Evolutionary conservation across 2,329 filamentous ascomycete genomes (phyloP).

Genomic region (Kalaharituber pfeilii): DNA sequence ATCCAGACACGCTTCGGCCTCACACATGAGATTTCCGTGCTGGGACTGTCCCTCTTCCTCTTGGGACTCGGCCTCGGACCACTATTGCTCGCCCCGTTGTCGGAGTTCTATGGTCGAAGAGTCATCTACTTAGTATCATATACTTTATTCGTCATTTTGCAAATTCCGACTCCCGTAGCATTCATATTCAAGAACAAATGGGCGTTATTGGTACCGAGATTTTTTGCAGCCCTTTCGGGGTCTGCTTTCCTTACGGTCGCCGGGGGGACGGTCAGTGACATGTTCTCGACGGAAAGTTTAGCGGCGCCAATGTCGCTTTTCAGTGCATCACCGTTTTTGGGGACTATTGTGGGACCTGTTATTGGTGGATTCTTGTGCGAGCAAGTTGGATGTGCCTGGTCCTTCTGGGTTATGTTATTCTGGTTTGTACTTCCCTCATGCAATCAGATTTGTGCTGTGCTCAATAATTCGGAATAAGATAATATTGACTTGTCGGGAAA

Average conservation of each 20-base stretch:
- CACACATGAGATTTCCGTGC: too few relatives aligned
- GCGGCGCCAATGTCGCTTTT: slow-evolving; percentile 72
- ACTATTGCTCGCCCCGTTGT: slow-evolving; percentile 46
- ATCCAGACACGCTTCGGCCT: too few relatives aligned
- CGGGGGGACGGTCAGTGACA: slow-evolving; percentile 61
- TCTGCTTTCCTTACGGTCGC: slow-evolving; percentile 35
- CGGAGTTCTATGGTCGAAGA: slow-evolving; percentile 47
- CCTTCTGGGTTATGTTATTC: slow-evolving; percentile 68
- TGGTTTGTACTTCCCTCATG: too few relatives aligned
- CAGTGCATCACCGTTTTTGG: slow-evolving; percentile 45
- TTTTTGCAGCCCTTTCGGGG: slow-evolving; percentile 38
- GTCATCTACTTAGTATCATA: slow-evolving; percentile 67
- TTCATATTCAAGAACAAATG: slow-evolving; percentile 62
- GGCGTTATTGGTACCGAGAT: slow-evolving; percentile 47
- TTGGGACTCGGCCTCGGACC: slow-evolving; percentile 47
- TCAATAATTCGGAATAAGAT: too few relatives aligned
- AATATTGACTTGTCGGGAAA: too few relatives aligned
- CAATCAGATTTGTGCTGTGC: too few relatives aligned
- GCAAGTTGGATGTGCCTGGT: slow-evolving; percentile 59
- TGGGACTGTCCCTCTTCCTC: too few relatives aligned
- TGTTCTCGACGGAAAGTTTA: slow-evolving; percentile 52
- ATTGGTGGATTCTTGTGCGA: slow-evolving; percentile 71
- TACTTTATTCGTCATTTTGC: slow-evolving; percentile 56
- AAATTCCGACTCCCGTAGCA: slow-evolving; percentile 65
- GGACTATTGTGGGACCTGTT: slow-evolving; percentile 43